Evolutionary conservation across 2,329 filamentous ascomycete genomes (phyloP).

Genomic region (Epichloe typhina): DNA sequence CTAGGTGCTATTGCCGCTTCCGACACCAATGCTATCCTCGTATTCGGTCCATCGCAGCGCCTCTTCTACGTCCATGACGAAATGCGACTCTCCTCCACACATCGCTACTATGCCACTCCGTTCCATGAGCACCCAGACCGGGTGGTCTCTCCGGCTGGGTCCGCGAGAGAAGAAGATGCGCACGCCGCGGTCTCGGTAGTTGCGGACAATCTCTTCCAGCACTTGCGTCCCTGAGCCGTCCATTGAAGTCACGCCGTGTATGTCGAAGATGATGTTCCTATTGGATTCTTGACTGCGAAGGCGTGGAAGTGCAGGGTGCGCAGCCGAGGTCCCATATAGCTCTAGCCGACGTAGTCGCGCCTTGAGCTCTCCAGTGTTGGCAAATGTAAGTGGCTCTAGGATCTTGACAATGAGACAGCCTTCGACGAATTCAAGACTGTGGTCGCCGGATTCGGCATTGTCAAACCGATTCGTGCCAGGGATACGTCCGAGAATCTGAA

Average conservation of each 20-base stretch:
- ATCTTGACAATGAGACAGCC: conserved; percentile 95
- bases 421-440: conserved; percentile 75
- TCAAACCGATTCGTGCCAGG: conserved; percentile 74
- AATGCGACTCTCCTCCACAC: conserved; percentile 64
- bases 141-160: conserved; percentile 30
- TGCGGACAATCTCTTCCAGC: conserved; percentile 72
- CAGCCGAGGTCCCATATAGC: conserved; percentile 72
- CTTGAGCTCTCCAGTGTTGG: conserved; percentile 89
- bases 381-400: conserved; percentile 89
- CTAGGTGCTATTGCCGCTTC: conserved; percentile 8
- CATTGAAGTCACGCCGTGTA: conserved; percentile 90
- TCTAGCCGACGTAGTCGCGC: conserved; percentile 71
- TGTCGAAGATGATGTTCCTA: conserved; percentile 88
- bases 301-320: conserved; percentile 77
- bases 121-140: conserved; percentile 60
- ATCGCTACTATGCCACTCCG: conserved; percentile 74
- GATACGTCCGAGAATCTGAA: conserved; percentile 87
- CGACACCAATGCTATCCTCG: conserved; percentile 35
- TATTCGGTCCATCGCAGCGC: conserved; percentile 70
- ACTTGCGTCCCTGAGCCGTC: conserved; percentile 92
- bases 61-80: conserved; percentile 72
- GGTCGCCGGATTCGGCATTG: conserved; percentile 64
- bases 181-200: conserved; percentile 65
- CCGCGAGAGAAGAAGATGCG: conserved; percentile 59
- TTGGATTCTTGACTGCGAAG: conserved; percentile 70